Conservation (phyloP, 345 rosid genomes). For the Lepidium sativum region DNA sequence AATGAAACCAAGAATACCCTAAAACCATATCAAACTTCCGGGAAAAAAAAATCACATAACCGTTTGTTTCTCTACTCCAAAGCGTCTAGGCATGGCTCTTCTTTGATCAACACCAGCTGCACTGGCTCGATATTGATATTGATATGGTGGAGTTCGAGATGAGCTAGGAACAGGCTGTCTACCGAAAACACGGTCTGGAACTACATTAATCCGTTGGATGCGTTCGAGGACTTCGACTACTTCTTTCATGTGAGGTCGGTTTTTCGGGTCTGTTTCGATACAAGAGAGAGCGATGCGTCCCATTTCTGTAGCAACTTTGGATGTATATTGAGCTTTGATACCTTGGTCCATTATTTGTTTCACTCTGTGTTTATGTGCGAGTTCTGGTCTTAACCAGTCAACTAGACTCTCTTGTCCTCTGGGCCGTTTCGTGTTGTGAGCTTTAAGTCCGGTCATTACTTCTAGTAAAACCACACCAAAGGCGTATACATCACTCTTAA, state of each 20-base stretch:
- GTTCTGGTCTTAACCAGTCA: slow-evolving; percentile 47
- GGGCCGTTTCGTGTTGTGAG: slow-evolving; percentile 46
- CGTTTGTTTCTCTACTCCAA: not conserved
- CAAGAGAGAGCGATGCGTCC: slow-evolving; percentile 44
- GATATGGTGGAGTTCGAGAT: slow-evolving; percentile 2
- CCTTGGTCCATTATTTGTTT: slow-evolving; percentile 56
- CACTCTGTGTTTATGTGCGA: slow-evolving; percentile 32
- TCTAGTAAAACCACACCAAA: slow-evolving; percentile 76
- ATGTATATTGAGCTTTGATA: slow-evolving; percentile 41
- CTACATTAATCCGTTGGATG: slow-evolving; percentile 3
- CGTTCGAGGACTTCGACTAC: slow-evolving; percentile 32
- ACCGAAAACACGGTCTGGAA: not conserved
- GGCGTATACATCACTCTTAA: slow-evolving; percentile 71
- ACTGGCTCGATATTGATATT: slow-evolving; percentile 8
- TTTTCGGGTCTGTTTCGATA: slow-evolving; percentile 43
- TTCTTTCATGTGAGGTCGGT: slow-evolving; percentile 61
- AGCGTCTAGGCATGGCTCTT: not conserved
- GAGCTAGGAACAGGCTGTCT: not conserved
- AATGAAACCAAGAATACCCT: not conserved
- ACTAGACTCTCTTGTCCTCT: slow-evolving; percentile 37
- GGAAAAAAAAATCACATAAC: not conserved
- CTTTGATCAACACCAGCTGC: not conserved
- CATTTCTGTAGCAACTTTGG: slow-evolving; percentile 31
- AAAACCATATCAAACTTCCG: not conserved
- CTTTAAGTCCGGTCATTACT: slow-evolving; percentile 51